A percentile compares a stretch with the other conserved stretches of the same genome.
These are phyloP conservation scores for Metschnikowia similis DNA, from an alignment of 805 yeast genomes.

Conservation along the genomic window DNA sequence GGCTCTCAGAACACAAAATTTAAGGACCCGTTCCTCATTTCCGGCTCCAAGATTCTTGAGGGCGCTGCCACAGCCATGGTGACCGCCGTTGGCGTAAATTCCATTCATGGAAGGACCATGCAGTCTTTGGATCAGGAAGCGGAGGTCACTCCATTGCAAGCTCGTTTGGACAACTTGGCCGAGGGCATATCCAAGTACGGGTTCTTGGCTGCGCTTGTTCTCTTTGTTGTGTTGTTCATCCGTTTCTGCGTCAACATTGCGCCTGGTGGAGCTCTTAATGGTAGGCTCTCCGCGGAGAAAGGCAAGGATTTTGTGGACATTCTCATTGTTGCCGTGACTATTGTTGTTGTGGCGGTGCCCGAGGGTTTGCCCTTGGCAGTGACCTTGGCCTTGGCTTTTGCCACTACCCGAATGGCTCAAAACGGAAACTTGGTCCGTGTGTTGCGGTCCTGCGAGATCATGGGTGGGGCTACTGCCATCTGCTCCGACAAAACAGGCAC, in stretches of 20 bases:
- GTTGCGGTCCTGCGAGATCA: slow-evolving; percentile 89
- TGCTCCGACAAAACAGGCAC: slow-evolving; percentile 98
- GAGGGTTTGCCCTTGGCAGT: slow-evolving; percentile 98
- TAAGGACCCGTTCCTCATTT: slow-evolving; percentile 79
- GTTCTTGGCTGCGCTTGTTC: slow-evolving; percentile 73
- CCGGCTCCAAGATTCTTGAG: slow-evolving; percentile 83
- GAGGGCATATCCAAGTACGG: slow-evolving; percentile 96
- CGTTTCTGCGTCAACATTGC: slow-evolving; percentile 66
- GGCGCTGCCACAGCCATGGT: slow-evolving; percentile 86
- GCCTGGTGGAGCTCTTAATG: slow-evolving; percentile 43
- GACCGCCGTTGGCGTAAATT: slow-evolving; percentile 85
- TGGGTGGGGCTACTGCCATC: slow-evolving; percentile 97
- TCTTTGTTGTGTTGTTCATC: slow-evolving; percentile 74
- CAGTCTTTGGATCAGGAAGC: slow-evolving; percentile 67
- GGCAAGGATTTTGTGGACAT: slow-evolving; percentile 83
- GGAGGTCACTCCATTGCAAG: slow-evolving; percentile 87
- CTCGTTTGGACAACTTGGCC: slow-evolving; percentile 74
- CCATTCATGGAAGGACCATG: slow-evolving; percentile 91
- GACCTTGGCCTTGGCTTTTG: slow-evolving; percentile 93
- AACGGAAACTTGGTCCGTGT: slow-evolving; percentile 96
- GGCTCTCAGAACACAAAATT: slow-evolving; percentile 38
- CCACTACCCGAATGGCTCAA: slow-evolving; percentile 96
- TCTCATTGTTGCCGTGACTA: slow-evolving; percentile 84
- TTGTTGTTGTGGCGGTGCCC: slow-evolving; percentile 98
- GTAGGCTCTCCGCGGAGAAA: slow-evolving; percentile 59